Evolutionary conservation across 495 filamentous ascomycete genomes (phyloP).

Genomic region (Lasiosphaeris hirsuta): DNA sequence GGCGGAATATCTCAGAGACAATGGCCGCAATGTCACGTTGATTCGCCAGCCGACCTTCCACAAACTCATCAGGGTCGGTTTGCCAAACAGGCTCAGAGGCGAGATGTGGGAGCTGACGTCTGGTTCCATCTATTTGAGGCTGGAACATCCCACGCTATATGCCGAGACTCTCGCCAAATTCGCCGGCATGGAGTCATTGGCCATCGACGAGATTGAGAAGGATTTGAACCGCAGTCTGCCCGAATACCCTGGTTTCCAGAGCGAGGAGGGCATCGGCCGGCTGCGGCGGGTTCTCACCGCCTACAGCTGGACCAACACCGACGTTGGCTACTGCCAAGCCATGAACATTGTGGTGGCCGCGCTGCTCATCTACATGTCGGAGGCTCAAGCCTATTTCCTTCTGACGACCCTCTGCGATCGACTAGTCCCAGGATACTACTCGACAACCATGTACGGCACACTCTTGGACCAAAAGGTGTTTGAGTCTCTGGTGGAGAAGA

Average conservation of each 20-base stretch:
- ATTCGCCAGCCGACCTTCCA: conserved; percentile 96
- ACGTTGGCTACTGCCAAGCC: conserved; percentile 96
- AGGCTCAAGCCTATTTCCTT: conserved; percentile 91
- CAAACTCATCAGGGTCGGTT: conserved; percentile 90
- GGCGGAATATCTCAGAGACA: conserved; percentile 94
- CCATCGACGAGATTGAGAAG: conserved; percentile 98
- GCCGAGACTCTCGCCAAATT: conserved; percentile 78
- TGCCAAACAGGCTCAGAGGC: conserved; percentile 88
- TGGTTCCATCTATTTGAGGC: conserved; percentile 80
- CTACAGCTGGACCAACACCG: conserved; percentile 92
- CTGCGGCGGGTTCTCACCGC: conserved; percentile 87
- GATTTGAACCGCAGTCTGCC: conserved; percentile 93
- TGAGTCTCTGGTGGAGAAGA: conserved; percentile 94
- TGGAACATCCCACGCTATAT: conserved; percentile 82
- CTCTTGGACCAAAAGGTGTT: conserved; percentile 95
- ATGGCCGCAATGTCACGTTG: conserved; percentile 87
- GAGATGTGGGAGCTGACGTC: conserved; percentile 96
- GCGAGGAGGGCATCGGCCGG: conserved; percentile 88
- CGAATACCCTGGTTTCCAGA: conserved; percentile 96
- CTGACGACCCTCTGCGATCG: conserved; percentile 90
- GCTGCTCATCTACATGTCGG: conserved; percentile 96
- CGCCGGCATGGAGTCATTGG: conserved; percentile 77
- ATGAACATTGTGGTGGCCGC: conserved; percentile 99
- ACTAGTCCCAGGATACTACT: conserved; percentile 93
- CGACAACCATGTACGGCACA: conserved; percentile 97